phyloP scores from a whole-genome alignment of 2,329 filamentous ascomycete genomes.

The Hypoxylon sp. region DNA sequence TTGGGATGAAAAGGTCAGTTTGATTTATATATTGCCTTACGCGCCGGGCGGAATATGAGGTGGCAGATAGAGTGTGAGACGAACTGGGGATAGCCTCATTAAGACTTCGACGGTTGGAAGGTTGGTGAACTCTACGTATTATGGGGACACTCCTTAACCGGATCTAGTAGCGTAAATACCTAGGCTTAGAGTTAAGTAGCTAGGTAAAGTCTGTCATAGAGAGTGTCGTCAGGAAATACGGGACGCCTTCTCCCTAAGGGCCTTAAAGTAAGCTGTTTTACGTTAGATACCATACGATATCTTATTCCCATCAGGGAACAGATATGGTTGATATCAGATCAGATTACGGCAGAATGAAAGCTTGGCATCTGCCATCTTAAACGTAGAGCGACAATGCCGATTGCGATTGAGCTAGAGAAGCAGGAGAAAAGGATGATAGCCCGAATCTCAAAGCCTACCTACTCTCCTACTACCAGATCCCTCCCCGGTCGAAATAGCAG shows the following conservation, averaged over 20 bases:
- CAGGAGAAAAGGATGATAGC: too few species aligned
- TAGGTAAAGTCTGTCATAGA: neutral
- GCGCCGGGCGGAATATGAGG: neutral
- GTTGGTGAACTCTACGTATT: neutral
- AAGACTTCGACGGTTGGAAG: neutral
- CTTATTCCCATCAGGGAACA: neutral
- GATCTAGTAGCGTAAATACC: too few species aligned
- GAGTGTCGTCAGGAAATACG: too few species aligned
- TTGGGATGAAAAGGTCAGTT: neutral
- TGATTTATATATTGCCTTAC: neutral
- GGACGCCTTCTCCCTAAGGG: neutral
- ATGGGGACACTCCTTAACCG: neutral
- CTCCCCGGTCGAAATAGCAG: neutral
- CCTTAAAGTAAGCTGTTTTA: neutral
- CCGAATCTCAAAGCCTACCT: neutral
- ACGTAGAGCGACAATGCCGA: neutral
- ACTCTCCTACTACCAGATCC: neutral
- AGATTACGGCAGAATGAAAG: neutral
- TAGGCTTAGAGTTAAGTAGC: neutral
- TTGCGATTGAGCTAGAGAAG: neutral
- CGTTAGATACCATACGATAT: neutral
- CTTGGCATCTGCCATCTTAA: neutral
- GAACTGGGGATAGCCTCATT: neutral
- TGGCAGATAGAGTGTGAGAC: neutral
- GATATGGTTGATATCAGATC: neutral